Base-by-base conservation (phyloP, 2,329 filamentous ascomycete species). In the Exophiala alcalophila region DNA sequence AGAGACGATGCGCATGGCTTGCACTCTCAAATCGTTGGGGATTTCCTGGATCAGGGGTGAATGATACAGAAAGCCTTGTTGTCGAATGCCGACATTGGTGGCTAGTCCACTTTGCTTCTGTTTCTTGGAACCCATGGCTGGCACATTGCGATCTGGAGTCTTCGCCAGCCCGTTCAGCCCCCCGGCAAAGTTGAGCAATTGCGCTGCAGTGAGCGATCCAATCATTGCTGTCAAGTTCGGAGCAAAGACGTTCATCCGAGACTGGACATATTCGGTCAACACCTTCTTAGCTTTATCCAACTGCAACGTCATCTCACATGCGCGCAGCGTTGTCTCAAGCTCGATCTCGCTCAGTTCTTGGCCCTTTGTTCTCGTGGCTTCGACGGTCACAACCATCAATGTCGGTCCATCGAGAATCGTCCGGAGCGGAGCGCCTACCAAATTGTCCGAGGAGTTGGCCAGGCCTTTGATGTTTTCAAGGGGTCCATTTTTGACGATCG, bases 211-310 rank as follows among this genome's bases (percentile, higher is more conserved):
- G 12, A 95, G 75, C 0, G 91, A 92, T 12, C 92, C 92, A 44
- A 98, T 86, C 12, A 98, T 77, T 1, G 81, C 83, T 0, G 92
- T 95, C 40, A 97, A 69, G 58, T 98, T 98, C 0, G 92, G 92
- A 4, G 92, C 92, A 61, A 97, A 97, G 23, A 94, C 75, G 55
- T 85, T 92, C 87, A 98, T 97, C 49, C 92, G 86, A 24, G 91
- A 96, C 66, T 96, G 87, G 11, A 98, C 92, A 59, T 95, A 98
- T 61, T 92, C 84, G 2, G 87, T 94, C 40, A 98, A 75, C 1
- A 82, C 85, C 49, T 78, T 83, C 66, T 96, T 96, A 19, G 91
- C 89, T 53, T 77, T 81, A 62, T 97, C 88, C 7, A 98, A 80
- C 25, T 82, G 77, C n/a, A 97, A 74, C 7, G 87, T 84, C 80